phyloP scores from a whole-genome alignment of 257 asterid genomes.

The Capsicum rhomboideum region DNA sequence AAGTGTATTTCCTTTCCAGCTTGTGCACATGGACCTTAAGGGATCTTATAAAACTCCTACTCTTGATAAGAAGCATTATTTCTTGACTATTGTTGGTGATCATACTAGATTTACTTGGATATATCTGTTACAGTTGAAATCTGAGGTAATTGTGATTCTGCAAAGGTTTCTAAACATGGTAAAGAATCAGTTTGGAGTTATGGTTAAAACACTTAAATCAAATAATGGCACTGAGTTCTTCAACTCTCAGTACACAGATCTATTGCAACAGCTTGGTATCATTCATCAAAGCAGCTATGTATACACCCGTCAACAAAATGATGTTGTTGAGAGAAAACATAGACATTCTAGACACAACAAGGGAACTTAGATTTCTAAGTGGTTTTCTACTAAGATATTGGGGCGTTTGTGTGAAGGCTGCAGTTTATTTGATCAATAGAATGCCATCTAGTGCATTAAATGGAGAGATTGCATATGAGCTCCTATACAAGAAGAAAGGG shows the following conservation, averaged over 20 bases:
- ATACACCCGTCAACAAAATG: not conserved
- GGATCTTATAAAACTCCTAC: too few species aligned
- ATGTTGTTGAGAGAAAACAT: not conserved
- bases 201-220: not conserved
- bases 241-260: not conserved
- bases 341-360: not conserved
- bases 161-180: not conserved
- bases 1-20: too few species aligned
- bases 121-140: too few species aligned
- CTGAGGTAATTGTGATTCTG: not conserved
- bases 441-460: not conserved
- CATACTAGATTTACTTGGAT: too few species aligned
- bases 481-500: not conserved
- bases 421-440: not conserved
- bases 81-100: too few species aligned
- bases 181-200: not conserved
- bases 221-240: not conserved
- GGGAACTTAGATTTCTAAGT: not conserved
- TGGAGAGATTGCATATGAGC: not conserved
- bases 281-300: not conserved
- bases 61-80: too few species aligned
- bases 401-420: not conserved
- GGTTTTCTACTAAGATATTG: not conserved
- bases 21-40: too few species aligned
- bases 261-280: not conserved